Percentiles rank a stretch among this genome's conserved stretches.
Evolutionary conservation across 2,329 filamentous ascomycete genomes (phyloP).

Genomic region (Tricladium varicosporioides): DNA sequence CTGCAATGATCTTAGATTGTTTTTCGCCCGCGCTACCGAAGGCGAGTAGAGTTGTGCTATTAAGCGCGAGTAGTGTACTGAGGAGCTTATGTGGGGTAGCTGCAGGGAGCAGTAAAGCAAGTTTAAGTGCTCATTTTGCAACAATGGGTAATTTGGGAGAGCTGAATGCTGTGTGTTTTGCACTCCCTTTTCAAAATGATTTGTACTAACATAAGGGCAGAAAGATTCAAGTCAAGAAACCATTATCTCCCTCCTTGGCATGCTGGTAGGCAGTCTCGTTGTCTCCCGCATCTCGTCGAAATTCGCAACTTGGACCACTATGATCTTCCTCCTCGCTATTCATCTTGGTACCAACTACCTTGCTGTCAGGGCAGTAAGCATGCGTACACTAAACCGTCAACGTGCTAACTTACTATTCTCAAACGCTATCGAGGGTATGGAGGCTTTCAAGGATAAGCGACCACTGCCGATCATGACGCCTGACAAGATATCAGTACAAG

Average conservation of each 20-base stretch:
- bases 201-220: conserved; percentile 20
- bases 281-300: conserved; percentile 73
- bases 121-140: conserved; percentile 88
- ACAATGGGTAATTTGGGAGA: conserved; percentile 84
- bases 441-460: conserved; percentile 10
- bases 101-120: conserved; percentile 86
- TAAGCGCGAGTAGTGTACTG: conserved; percentile 60
- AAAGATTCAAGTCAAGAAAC: conserved; percentile 96
- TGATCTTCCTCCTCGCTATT: conserved; percentile 4
- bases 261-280: conserved; percentile 79
- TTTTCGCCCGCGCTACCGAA: conserved; percentile 63
- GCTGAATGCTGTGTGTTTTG: conserved; percentile 69
- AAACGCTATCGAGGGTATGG: conserved; percentile 42
- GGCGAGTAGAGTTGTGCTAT: conserved; percentile 50
- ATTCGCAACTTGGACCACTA: conserved; percentile 55
- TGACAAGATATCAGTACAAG: conserved; percentile 53
- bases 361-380: conserved; percentile 79
- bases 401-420: conserved; percentile 76
- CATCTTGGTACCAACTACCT: conserved; percentile 70
- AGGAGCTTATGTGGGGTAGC: conserved; percentile 82
- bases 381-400: conserved; percentile 83
- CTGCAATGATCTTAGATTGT: conserved; percentile 68
- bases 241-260: conserved; percentile 82
- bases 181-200: neutral
- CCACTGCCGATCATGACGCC: conserved; percentile 54